These are phyloP conservation scores for Talaromyces amestolkiae DNA, from an alignment of 2,329 filamentous ascomycete genomes.

Conservation along the genomic window DNA sequence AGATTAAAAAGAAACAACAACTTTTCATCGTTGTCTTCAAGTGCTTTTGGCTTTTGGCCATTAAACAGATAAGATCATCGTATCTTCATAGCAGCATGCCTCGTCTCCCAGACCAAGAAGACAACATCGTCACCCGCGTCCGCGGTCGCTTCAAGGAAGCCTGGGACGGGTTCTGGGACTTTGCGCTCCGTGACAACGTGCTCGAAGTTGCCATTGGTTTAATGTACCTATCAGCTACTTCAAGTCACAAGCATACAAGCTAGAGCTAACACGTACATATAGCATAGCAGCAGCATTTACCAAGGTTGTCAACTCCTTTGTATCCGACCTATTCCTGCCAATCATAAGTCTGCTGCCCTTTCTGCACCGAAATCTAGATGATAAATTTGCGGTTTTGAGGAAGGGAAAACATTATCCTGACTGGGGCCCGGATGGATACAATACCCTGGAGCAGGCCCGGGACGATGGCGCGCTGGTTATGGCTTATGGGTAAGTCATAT, in stretches of 20 bases:
- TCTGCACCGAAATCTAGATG: constrained; percentile 2
- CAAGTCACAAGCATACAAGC: neutral
- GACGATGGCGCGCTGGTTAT: constrained; percentile 11
- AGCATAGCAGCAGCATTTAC: constrained; percentile 14
- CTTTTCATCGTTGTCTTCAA: neutral
- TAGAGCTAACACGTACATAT: neutral
- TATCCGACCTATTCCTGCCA: constrained; percentile 7
- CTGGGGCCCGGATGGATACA: neutral
- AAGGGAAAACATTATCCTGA: constrained; percentile 10
- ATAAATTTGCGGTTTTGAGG: constrained; percentile 6
- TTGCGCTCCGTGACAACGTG: constrained; percentile 10
- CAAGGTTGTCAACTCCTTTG: constrained; percentile 11
- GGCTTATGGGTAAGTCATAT: constrained; percentile 9
- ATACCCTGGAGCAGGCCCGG: constrained; percentile 7
- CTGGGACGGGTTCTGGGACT: constrained; percentile 14
- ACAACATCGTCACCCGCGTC: neutral
- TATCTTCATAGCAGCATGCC: neutral
- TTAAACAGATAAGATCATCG: neutral
- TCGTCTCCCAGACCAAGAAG: constrained; percentile 1
- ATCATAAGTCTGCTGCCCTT: constrained; percentile 7
- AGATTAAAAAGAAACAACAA: neutral
- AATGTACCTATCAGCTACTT: neutral
- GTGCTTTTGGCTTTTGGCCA: neutral
- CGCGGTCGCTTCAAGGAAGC: constrained; percentile 1
- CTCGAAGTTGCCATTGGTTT: constrained; percentile 14